Evolutionary conservation across 2,329 filamentous ascomycete genomes (phyloP).

Genomic region (Trichophyton benhamiae): DNA sequence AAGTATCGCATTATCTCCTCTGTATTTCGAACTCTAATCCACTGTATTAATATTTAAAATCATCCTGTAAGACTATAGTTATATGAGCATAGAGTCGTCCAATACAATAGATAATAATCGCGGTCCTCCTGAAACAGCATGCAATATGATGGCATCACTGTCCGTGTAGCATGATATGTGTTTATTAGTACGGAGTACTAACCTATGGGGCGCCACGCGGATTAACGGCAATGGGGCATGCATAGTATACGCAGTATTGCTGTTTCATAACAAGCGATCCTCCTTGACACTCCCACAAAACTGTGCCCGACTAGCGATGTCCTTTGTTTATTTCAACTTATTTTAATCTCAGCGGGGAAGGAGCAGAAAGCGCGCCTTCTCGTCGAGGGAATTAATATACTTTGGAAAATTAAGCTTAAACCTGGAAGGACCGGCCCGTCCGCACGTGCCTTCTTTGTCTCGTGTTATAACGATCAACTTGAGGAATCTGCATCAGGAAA

Average conservation of each 20-base stretch:
- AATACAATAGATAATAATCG: too few relatives aligned
- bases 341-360: neutral
- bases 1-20: neutral
- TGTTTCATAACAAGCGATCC: neutral
- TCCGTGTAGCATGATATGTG: too few relatives aligned
- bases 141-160: too few relatives aligned
- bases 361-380: neutral
- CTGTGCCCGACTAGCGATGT: too few relatives aligned
- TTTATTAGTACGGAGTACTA: too few relatives aligned
- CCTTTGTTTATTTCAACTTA: neutral
- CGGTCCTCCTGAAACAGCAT: too few relatives aligned
- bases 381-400: neutral
- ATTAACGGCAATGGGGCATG: neutral
- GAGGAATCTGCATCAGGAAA: neutral
- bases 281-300: too few relatives aligned
- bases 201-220: neutral
- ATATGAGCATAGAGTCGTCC: neutral
- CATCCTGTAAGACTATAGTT: neutral
- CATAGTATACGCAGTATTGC: neutral
- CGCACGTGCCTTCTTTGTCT: neutral
- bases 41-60: neutral
- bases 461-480: neutral
- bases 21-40: neutral
- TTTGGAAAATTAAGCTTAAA: constrained; percentile 2
- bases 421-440: neutral